These are phyloP conservation scores for Thielaviopsis euricoi DNA, from an alignment of 2,329 filamentous ascomycete species.

Conservation along the genomic window DNA sequence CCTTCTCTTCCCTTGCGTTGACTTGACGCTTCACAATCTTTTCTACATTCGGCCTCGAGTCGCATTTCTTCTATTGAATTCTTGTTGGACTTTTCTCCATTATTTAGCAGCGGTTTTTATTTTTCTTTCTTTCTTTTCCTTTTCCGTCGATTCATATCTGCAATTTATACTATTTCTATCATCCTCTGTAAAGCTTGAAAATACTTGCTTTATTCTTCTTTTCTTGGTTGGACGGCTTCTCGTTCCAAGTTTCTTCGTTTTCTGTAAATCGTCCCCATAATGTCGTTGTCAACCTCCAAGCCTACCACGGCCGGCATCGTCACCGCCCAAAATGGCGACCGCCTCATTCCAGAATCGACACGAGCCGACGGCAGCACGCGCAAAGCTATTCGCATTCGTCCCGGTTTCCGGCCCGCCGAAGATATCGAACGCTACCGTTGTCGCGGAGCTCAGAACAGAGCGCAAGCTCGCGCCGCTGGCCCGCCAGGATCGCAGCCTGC, in stretches of 20 bases:
- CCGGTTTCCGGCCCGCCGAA: constrained; percentile 85
- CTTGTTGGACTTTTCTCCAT: too few relatives aligned
- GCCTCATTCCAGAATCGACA: constrained; percentile 74
- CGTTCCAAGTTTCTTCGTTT: too few relatives aligned
- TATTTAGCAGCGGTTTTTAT: too few relatives aligned
- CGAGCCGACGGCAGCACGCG: constrained; percentile 82
- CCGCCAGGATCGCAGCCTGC: not conserved
- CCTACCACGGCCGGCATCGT: constrained; percentile 49
- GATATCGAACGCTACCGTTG: constrained; percentile 96
- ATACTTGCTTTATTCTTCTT: too few relatives aligned
- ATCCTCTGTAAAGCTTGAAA: too few relatives aligned
- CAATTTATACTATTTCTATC: too few relatives aligned
- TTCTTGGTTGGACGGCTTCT: too few relatives aligned
- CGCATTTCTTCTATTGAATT: too few relatives aligned
- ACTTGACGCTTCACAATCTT: too few relatives aligned
- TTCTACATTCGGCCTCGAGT: too few relatives aligned
- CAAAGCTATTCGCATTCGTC: constrained; percentile 84
- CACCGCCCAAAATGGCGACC: constrained; percentile 60
- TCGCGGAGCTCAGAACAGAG: constrained; percentile 58
- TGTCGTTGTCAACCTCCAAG: not conserved
- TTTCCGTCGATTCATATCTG: too few relatives aligned
- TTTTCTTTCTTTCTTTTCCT: too few relatives aligned
- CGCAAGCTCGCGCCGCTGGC: constrained; percentile 4
- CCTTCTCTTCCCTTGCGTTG: not conserved
- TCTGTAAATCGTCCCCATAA: not conserved